These are phyloP conservation scores for Spinellus fusiger DNA, from an alignment of 192 early-diverging fungal genomes.

Conservation along the genomic window DNA sequence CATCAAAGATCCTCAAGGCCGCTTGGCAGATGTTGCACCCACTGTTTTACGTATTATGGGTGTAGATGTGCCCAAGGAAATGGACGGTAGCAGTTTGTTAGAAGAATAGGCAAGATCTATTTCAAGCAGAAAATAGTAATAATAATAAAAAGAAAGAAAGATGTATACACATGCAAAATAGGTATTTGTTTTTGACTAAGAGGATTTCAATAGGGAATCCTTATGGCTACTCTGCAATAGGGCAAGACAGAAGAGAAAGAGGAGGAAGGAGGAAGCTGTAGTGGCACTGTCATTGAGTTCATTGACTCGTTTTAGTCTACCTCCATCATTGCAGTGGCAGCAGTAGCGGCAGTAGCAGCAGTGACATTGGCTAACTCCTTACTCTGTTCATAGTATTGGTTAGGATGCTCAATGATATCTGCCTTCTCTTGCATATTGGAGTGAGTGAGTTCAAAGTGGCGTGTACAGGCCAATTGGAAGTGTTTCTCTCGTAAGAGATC, in stretches of 20 bases:
- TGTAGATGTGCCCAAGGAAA: conserved; percentile 86
- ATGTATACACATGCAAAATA: no score
- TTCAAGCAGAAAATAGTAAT: no score
- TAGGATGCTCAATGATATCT: conserved; percentile 86
- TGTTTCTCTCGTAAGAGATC: conserved; percentile 65
- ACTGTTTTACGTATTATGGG: conserved; percentile 93
- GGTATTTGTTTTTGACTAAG: no score
- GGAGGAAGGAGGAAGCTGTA: no score
- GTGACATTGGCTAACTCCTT: background rate
- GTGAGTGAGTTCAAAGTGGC: conserved; percentile 72
- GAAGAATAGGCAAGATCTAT: no score
- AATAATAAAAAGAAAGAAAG: no score
- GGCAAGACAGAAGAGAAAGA: no score
- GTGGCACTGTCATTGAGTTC: no score
- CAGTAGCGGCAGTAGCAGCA: background rate
- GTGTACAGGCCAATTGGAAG: conserved; percentile 92
- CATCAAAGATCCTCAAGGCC: conserved; percentile 50
- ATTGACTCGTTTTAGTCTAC: background rate
- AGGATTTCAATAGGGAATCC: no score
- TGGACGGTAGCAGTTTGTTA: conserved; percentile 80
- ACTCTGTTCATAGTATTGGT: conserved; percentile 80
- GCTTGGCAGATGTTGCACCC: conserved; percentile 95
- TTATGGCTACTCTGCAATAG: no score
- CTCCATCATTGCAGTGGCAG: background rate
- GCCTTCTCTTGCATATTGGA: conserved; percentile 35